Evolutionary conservation across 306 rosid species (phyloP).

Genomic region (Medicago truncatula): MtrunA17r5.0-ANR NC_053048.1:55730501-55731000

Average conservation of each 20-base stretch:
- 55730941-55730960: background rate
- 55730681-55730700: constrained; percentile 1
- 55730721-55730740: background rate
- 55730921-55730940: background rate
- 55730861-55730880: constrained; percentile 4
- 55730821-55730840: background rate
- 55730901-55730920: background rate
- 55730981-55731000: too few relatives aligned
- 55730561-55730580: background rate
- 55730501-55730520: background rate
- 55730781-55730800: constrained; percentile 19
- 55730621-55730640: constrained; percentile 1
- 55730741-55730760: background rate
- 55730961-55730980: too few relatives aligned
- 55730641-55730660: background rate
- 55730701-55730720: background rate
- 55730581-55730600: constrained; percentile 40
- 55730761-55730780: background rate
- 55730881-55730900: background rate
- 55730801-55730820: background rate
- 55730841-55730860: background rate
- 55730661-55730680: background rate
- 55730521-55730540: background rate
- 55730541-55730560: background rate
- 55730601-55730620: constrained; percentile 23